Evolutionary conservation across 163 green algal species (phyloP).

Genomic region (Chlorella variabilis): DNA sequence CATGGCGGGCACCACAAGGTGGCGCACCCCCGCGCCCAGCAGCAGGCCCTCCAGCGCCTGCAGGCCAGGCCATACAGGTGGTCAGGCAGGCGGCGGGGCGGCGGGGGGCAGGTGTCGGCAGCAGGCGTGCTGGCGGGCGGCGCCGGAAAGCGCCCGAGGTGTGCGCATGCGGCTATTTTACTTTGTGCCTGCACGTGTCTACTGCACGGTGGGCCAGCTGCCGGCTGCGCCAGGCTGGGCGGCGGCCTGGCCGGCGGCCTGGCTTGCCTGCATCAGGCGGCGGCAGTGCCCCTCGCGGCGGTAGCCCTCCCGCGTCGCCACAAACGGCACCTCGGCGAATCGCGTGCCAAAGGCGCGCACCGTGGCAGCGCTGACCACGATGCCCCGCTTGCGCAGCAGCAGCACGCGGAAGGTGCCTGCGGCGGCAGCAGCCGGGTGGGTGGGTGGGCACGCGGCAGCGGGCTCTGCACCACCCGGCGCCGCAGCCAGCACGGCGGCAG

Average conservation of each 20-base stretch:
- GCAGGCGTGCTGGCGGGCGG: too few species aligned
- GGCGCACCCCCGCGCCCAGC: constrained; percentile 44
- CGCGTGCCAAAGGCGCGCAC: constrained; percentile 54
- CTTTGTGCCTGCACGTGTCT: neutral
- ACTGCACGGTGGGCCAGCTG: too few species aligned
- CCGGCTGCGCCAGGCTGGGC: too few species aligned
- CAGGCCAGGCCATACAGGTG: neutral
- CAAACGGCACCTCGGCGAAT: constrained; percentile 65
- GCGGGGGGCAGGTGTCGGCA: neutral
- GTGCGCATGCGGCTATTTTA: neutral
- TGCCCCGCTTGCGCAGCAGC: constrained; percentile 53
- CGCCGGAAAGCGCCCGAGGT: too few species aligned
- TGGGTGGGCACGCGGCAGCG: neutral
- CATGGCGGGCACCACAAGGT: constrained; percentile 62
- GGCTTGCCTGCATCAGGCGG: constrained; percentile 56
- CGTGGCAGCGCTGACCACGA: constrained; percentile 13
- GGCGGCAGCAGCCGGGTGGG: neutral
- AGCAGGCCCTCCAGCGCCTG: constrained; percentile 63
- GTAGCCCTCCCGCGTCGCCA: constrained; percentile 62
- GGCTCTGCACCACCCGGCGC: too few species aligned
- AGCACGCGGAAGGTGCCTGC: constrained; percentile 57
- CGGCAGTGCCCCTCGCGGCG: constrained; percentile 65
- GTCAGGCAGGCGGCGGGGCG: too few species aligned
- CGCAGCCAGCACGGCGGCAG: too few species aligned
- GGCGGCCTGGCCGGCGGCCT: too few species aligned